Evolutionary conservation across 2,329 filamentous ascomycete genomes (phyloP), one percentile per base, ranked within the genome.

Genomic region (Pseudogymnoascus sp.): DNA sequence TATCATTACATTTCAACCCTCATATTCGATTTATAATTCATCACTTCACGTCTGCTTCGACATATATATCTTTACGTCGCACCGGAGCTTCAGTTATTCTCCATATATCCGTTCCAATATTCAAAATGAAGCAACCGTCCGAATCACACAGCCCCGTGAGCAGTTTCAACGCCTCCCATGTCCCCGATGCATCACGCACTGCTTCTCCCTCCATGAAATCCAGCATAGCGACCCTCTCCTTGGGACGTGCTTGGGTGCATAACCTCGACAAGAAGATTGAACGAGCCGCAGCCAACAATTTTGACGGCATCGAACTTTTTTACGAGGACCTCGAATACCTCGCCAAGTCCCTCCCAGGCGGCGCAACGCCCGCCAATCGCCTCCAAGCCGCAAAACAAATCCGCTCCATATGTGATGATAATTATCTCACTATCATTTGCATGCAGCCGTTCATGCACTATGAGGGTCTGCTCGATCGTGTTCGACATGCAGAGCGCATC

Each of bases 281-380:
- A 71, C 82, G 85, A 76, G 89, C 89, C 8, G 77, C 82, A 5
- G 77, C 79, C 62, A 80, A 88, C 68, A 86, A 85, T 18, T 84
- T 91, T 71, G 74, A 81, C 64, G 88, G 87, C 61, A 83, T 93
- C 67, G 90, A 93, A 72, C 79, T 92, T 18, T 92, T 91, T 77
- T 86, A 88, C 73, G 89, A 93, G 71, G 90, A 93, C 72, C 80
- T 93, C 3, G 77, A 84, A 64, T 84, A 85, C 69, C 70, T 88
- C 12, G 84, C 87, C 67, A 61, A 65, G 42, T 63, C 65, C 18
- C 65, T 66, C 21, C 66, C 67, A 3, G 66, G 66, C 7, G 67
- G 68, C 1, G 61, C 67, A 10, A 73, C 78, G 1, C 72, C 80
- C 1, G 71, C 77, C 2, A 78, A 78, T 44, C 73, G 75, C 33